Conservation (phyloP, 2,329 filamentous ascomycete species). For the Sclerotinia subarctica region DNA sequence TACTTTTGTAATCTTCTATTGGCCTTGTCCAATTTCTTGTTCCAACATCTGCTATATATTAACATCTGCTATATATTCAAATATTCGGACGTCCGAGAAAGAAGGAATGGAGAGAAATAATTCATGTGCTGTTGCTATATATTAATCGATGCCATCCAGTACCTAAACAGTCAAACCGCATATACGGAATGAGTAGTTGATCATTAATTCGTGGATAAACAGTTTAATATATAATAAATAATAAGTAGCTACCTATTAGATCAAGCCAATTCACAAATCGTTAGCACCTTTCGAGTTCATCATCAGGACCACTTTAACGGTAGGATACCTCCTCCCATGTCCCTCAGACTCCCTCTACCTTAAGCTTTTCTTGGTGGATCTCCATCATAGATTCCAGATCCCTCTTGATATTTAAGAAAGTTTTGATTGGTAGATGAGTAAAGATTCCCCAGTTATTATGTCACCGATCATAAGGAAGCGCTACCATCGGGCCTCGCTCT, state of each 20-base stretch:
- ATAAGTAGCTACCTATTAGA: neutral
- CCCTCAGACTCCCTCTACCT: too few relatives aligned
- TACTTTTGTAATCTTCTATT: neutral
- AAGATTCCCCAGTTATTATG: neutral
- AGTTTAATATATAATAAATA: neutral
- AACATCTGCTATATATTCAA: neutral
- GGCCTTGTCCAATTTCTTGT: neutral
- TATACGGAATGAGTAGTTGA: neutral
- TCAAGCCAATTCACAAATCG: neutral
- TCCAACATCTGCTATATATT: neutral
- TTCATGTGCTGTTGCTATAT: neutral
- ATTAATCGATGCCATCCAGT: neutral
- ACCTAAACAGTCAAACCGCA: neutral
- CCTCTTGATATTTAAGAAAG: neutral
- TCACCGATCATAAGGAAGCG: neutral
- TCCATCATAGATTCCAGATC: neutral
- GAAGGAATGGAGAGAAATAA: neutral
- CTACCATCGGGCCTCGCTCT: neutral
- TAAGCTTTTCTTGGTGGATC: neutral
- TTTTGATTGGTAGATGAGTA: constrained; percentile 1
- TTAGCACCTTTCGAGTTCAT: neutral
- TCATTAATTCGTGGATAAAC: neutral
- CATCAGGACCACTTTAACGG: neutral
- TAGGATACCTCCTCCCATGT: neutral
- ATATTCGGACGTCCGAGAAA: neutral